Percentiles rank a stretch among this genome's conserved stretches.
Conservation (phyloP, 345 rosid genomes). For the Cochlearia excelsa region DNA sequence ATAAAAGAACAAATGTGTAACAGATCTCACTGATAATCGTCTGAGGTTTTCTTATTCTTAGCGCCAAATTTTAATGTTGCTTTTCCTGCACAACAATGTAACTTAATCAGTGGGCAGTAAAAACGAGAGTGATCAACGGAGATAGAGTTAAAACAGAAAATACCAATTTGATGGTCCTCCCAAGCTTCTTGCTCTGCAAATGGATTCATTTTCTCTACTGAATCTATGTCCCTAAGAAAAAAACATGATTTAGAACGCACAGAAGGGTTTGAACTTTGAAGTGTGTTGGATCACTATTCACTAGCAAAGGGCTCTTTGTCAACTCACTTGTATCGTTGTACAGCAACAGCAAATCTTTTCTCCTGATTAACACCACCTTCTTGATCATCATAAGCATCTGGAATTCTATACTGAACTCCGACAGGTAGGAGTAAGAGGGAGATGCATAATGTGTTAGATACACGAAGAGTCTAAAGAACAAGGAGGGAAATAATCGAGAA, state of each 20-base stretch:
- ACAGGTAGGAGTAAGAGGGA: slow-evolving; percentile 17
- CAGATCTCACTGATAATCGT: slow-evolving; percentile 70
- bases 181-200: slow-evolving; percentile 99
- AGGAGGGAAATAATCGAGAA: slow-evolving; percentile 13
- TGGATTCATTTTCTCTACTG: slow-evolving; percentile 92
- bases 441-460: slow-evolving; percentile 11
- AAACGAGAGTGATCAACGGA: slow-evolving; percentile 1
- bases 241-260: slow-evolving; percentile 10
- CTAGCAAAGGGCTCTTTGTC: slow-evolving; percentile 19
- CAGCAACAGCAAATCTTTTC: slow-evolving; percentile 88
- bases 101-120: slow-evolving; percentile 16
- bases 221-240: slow-evolving; percentile 50
- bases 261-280: slow-evolving; percentile 5
- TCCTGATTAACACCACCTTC: slow-evolving; percentile 85
- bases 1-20: slow-evolving; percentile 16
- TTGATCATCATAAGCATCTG: slow-evolving; percentile 96
- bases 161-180: slow-evolving; percentile 99
- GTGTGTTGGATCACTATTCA: slow-evolving; percentile 18
- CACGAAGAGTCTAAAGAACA: slow-evolving; percentile 1
- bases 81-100: slow-evolving; percentile 58
- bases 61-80: slow-evolving; percentile 79
- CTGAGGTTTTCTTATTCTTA: slow-evolving; percentile 62
- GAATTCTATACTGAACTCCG: slow-evolving; percentile 75
- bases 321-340: slow-evolving; percentile 81
- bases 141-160: slow-evolving; percentile 12